Base-by-base conservation (phyloP, 73 alveolate genomes). In the Paramecium tetraurelia region DNA sequence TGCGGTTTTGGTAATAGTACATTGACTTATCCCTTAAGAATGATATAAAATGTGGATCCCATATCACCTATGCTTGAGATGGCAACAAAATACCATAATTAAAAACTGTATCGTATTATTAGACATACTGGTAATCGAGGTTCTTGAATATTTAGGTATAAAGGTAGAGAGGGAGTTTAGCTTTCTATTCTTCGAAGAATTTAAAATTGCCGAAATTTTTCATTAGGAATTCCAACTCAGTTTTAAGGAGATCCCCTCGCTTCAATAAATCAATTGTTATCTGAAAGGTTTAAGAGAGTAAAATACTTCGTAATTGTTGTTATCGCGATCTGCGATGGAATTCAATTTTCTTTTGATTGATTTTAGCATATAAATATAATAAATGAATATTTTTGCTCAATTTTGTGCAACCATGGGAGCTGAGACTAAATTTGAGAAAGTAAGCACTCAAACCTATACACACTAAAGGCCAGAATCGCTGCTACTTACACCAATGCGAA, bases 1-100 rank as follows among this genome's bases (percentile, higher is more conserved):
- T 58, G 59, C 20, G 93, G 93, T 27, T 86, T 86, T 5, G 93
- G 93, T 29, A 86, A 31, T n/a, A 86, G 38, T 7, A 86, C 93
- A 20, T 58, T 29, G 5, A 86, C 87, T 35, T 58, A 33, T 20
- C 93, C 93, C 44, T 59, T 86, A 2, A 86, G 71, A 1, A 86
- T 86, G 48, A 86, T 86, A 41, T 86, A 59, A 50, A 59, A 86
- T n/a, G 80, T 85, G 18, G 69, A 48, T 29, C 92, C 92, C 36
- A 53, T 40, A n/a, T 85, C 93, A 57, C 57, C 86, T 85, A 53
- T 50, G 21, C 4, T 53, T 85, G 48, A 14, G 48, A 44, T 27
- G 69, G 69, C 69, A 40, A 58, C 38, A 21, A 7, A 59, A 59
- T 63, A 86, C 89, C 93, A 86, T 18, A 86, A 43, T 77, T 86